Evolutionary conservation across 306 rosid genomes (phyloP).

Genomic region (Luffa acutangula): DNA sequence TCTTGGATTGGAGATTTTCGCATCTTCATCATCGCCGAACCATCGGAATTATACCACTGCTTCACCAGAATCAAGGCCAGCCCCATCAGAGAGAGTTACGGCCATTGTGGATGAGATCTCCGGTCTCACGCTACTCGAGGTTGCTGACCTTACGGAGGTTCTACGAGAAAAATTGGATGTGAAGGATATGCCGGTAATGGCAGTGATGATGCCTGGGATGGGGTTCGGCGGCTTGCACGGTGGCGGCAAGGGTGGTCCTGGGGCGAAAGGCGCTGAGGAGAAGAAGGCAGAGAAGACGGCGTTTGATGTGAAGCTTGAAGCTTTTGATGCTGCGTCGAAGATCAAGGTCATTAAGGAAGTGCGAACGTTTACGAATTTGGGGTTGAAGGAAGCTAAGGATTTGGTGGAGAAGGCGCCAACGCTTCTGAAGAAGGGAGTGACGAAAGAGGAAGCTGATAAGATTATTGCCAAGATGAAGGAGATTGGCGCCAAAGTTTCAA

Average conservation of each 20-base stretch:
- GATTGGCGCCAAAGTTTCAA: constrained; percentile 73
- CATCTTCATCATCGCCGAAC: neutral
- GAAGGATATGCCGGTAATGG: constrained; percentile 68
- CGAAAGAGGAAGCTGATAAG: constrained; percentile 75
- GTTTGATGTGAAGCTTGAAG: constrained; percentile 80
- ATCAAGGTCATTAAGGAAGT: constrained; percentile 92
- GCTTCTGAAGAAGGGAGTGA: constrained; percentile 79
- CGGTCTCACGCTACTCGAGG: constrained; percentile 57
- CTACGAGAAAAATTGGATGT: constrained; percentile 57
- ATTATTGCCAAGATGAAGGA: constrained; percentile 82
- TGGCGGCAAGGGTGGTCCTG: constrained; percentile 31
- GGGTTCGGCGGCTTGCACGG: constrained; percentile 38
- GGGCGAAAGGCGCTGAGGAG: constrained; percentile 30
- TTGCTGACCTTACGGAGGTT: constrained; percentile 64
- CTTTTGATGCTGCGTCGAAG: constrained; percentile 64
- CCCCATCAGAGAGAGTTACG: constrained; percentile 29
- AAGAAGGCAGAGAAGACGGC: constrained; percentile 70
- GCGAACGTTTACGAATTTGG: constrained; percentile 74
- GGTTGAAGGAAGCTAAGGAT: constrained; percentile 96
- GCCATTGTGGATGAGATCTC: constrained; percentile 58
- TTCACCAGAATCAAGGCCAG: constrained; percentile 28
- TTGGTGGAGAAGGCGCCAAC: constrained; percentile 88
- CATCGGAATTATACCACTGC: constrained; percentile 26
- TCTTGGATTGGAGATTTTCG: neutral
- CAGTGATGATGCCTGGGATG: constrained; percentile 82